Conservation (phyloP, 352 stramenopile genomes). For the Phytophthora palmivora region DNA sequence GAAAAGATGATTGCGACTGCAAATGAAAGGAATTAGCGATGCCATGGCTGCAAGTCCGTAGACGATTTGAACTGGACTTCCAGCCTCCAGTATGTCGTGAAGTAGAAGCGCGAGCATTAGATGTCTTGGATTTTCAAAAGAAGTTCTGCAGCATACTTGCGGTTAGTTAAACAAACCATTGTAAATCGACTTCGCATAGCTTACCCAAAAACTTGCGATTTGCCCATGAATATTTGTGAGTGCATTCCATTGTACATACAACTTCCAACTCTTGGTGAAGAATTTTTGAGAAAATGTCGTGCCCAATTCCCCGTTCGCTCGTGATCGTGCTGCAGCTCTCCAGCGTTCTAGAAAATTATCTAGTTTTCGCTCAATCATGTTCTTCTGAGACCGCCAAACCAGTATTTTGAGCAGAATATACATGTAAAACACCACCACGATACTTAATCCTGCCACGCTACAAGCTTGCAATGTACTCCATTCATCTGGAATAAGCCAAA, state of each 20-base stretch:
- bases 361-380: constrained; percentile 10
- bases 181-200: background rate
- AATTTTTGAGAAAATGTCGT: background rate
- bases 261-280: constrained; percentile 10
- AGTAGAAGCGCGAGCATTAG: constrained; percentile 31
- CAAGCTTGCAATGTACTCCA: constrained; percentile 19
- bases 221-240: constrained; percentile 31
- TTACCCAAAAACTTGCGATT: constrained; percentile 43
- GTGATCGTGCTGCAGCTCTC: constrained; percentile 1
- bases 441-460: constrained; percentile 3
- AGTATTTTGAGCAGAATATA: constrained; percentile 24
- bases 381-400: constrained; percentile 18
- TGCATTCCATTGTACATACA: constrained; percentile 19
- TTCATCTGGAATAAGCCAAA: constrained; percentile 38
- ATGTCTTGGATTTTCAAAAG: constrained; percentile 34
- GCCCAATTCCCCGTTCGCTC: background rate
- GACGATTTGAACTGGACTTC: constrained; percentile 16
- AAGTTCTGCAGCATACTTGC: constrained; percentile 29
- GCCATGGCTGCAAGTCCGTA: constrained; percentile 26
- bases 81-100: constrained; percentile 30
- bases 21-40: constrained; percentile 20
- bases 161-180: too few relatives aligned
- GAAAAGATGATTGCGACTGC: constrained; percentile 11
- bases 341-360: background rate
- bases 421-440: constrained; percentile 23